Evolutionary conservation across 2,329 filamentous ascomycete genomes (phyloP).

Genomic region (Didymella lethalis): DNA sequence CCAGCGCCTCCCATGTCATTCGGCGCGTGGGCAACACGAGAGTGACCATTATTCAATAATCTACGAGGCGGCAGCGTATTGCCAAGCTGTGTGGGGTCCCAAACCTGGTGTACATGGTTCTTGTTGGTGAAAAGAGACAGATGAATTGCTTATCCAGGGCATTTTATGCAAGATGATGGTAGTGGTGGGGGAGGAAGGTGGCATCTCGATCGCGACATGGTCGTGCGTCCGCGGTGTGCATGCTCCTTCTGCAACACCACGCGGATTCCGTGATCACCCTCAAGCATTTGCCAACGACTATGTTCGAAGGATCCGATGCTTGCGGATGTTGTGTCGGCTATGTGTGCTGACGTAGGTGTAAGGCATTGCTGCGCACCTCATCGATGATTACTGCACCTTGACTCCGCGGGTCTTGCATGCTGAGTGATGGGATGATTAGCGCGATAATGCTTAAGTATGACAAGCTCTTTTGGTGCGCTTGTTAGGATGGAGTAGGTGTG

Average conservation of each 20-base stretch:
- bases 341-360: constrained; percentile 17
- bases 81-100: constrained; percentile 11
- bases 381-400: constrained; percentile 2
- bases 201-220: constrained; percentile 5
- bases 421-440: neutral
- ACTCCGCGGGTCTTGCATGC: constrained; percentile 10
- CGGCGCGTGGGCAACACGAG: constrained; percentile 16
- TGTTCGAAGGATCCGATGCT: constrained; percentile 6
- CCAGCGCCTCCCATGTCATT: constrained; percentile 19
- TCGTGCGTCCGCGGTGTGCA: constrained; percentile 10
- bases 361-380: constrained; percentile 8
- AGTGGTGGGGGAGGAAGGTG: constrained; percentile 5
- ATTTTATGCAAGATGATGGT: constrained; percentile 15
- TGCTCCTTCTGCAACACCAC: constrained; percentile 1
- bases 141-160: constrained; percentile 9
- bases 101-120: neutral
- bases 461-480: constrained; percentile 8
- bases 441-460: constrained; percentile 1
- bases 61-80: constrained; percentile 12
- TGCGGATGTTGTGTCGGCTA: constrained; percentile 4
- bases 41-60: constrained; percentile 15
- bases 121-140: neutral
- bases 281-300: constrained; percentile 13
- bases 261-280: constrained; percentile 7
- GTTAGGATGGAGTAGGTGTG: neutral